Evolutionary conservation across 1,284 basidiomycete species (phyloP), one percentile per base, ranked within the genome.

Genomic region (Pulveroboletus sp.): DNA sequence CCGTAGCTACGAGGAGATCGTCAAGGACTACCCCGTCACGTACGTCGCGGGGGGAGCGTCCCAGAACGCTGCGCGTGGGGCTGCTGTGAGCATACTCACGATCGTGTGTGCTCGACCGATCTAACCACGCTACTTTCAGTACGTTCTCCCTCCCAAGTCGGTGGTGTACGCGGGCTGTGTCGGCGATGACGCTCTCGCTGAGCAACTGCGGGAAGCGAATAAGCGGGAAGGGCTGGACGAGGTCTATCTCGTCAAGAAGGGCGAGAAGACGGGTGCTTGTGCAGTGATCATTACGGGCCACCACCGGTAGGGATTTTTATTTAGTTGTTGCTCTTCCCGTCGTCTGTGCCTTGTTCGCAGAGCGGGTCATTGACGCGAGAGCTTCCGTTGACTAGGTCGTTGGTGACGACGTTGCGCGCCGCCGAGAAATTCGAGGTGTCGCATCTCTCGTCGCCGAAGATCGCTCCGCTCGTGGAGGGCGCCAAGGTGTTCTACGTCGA

Each of bases 21-120:
- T 90, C 46, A 83, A 84, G 65, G 84, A 94, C 64, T 75, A 91
- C 77, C 72, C 91, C 57, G 85, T 95, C 56, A 89, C 87, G 56
- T 99, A 97, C 71, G 93, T 99, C 56, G 96, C 97, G 46, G 97
- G 97, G 58, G 97, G 97, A 70, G 96, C 96, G 39, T 87, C 94
- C 25, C 97, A 99, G 76, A 99, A 99, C 73, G 87, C 95, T 64
- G 96, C 96, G 56, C 91, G 97, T 58, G 95, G 89, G 65, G 96
- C 96, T 66, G 94, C 97, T 58, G 94, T 98, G 77, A 70, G 94
- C 86, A 55, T 43, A 44, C 35, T 35, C 45, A 43, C 43, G 49
- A 49, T 42, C 47, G 49, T 56, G 44, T 29, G 57, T n/a, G n/a
- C 20, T 47, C 15, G 48, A 14, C 4, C 15, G 52, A 61, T 52